Percentiles rank a stretch among this genome's conserved stretches.
These are phyloP conservation scores for Xylaria sp. DNA, from an alignment of 2,329 filamentous ascomycete genomes.

Conservation along the genomic window DNA sequence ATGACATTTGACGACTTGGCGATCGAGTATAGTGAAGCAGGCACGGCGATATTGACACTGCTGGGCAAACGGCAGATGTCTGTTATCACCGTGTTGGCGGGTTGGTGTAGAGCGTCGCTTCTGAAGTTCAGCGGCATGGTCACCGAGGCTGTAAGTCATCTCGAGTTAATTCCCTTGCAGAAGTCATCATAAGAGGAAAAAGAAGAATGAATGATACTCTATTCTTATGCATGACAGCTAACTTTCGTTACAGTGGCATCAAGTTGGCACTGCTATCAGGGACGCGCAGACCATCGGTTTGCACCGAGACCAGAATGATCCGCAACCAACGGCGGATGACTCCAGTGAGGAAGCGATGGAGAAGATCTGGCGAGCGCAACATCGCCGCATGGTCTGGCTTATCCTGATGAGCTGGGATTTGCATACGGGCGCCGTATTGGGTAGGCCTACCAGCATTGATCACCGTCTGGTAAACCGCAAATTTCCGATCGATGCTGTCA, in stretches of 20 bases:
- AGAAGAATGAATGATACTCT: neutral
- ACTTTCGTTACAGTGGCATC: conserved; percentile 43
- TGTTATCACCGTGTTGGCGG: conserved; percentile 51
- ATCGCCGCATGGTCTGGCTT: conserved; percentile 52
- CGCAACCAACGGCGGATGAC: conserved; percentile 41
- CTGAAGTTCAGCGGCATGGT: conserved; percentile 56
- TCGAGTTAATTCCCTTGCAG: neutral
- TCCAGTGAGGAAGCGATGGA: conserved; percentile 45
- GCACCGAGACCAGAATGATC: conserved; percentile 49
- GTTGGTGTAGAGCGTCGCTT: conserved; percentile 51
- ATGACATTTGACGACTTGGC: conserved; percentile 59
- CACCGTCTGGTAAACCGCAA: conserved; percentile 42
- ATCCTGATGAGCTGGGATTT: conserved; percentile 51
- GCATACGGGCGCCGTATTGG: conserved; percentile 48
- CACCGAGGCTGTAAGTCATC: conserved; percentile 46
- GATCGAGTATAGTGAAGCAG: conserved; percentile 55
- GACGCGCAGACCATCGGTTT: conserved; percentile 60
- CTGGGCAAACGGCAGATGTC: conserved; percentile 54
- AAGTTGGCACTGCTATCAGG: conserved; percentile 51
- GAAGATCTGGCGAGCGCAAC: conserved; percentile 54
- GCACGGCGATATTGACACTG: conserved; percentile 47
- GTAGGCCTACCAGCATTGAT: conserved; percentile 53
- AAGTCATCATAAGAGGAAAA: neutral
- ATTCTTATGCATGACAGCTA: conserved; percentile 4
- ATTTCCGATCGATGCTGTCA: conserved; percentile 49